phyloP scores from a whole-genome alignment of 1,284 basidiomycete species.

The Schizophyllum commune region DNA sequence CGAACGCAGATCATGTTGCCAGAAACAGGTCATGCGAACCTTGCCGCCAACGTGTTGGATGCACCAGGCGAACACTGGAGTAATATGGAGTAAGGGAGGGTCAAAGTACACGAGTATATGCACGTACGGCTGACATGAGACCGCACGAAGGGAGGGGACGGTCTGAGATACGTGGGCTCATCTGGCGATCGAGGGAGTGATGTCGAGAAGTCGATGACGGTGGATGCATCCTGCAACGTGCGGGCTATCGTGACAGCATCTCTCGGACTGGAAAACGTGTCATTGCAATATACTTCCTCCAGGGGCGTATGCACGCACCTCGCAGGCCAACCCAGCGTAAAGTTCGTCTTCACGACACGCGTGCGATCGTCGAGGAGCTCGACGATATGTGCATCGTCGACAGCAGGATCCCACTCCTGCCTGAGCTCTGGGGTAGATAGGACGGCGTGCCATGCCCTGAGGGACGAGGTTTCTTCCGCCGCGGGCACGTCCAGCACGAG shows the following conservation, averaged over 20 bases:
- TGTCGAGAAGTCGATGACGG: slow-evolving; percentile 88
- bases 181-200: slow-evolving; percentile 91
- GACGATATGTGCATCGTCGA: slow-evolving; percentile 76
- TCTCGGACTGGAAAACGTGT: slow-evolving; percentile 53
- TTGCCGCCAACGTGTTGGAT: slow-evolving; percentile 54
- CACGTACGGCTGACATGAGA: slow-evolving; percentile 76
- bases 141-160: slow-evolving; percentile 91
- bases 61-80: slow-evolving; percentile 86
- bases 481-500: slow-evolving; percentile 74
- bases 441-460: slow-evolving; percentile 80
- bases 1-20: slow-evolving; percentile 92
- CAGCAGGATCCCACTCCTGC: slow-evolving; percentile 89
- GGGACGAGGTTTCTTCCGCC: slow-evolving; percentile 51
- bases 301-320: slow-evolving; percentile 51
- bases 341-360: slow-evolving; percentile 84
- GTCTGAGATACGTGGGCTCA: slow-evolving; percentile 89
- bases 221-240: slow-evolving; percentile 72
- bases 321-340: slow-evolving; percentile 92
- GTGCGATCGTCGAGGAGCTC: slow-evolving; percentile 86
- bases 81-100: neutral
- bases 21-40: slow-evolving; percentile 84
- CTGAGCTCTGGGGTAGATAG: slow-evolving; percentile 80
- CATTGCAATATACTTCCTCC: slow-evolving; percentile 7
- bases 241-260: slow-evolving; percentile 92
- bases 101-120: slow-evolving; percentile 4